Conservation (phyloP, 139 green algal species). For the Chlamydomonas asymmetrica region DNA sequence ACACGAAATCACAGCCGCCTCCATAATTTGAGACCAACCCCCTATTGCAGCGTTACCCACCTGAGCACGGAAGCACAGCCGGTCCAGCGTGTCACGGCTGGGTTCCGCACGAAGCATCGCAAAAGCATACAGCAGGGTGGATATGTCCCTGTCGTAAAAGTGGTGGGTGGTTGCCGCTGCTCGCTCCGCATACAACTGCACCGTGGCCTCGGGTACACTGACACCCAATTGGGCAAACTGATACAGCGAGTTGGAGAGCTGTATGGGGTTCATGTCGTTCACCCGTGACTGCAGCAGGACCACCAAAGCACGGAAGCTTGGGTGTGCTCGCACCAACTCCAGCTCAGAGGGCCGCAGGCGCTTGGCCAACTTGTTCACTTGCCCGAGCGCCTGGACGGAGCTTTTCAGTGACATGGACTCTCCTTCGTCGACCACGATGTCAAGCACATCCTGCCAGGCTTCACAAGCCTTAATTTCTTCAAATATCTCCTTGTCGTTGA, state of each 20-base stretch:
- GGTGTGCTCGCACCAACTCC: background rate
- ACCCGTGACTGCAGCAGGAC: background rate
- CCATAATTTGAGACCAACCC: too few relatives aligned
- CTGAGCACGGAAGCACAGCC: conserved; percentile 1
- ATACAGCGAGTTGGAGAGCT: conserved; percentile 8
- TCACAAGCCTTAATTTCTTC: conserved; percentile 14
- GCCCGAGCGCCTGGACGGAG: background rate
- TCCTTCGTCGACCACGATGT: conserved; percentile 4
- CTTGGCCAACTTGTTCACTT: background rate
- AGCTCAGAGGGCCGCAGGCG: background rate
- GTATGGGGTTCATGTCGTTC: background rate
- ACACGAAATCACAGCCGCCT: too few relatives aligned
- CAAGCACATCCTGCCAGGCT: conserved; percentile 15
- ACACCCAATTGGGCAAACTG: conserved; percentile 1
- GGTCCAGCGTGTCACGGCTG: background rate
- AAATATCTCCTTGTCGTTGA: conserved; percentile 6
- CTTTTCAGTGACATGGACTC: background rate
- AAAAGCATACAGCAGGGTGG: conserved; percentile 16
- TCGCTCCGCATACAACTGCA: background rate
- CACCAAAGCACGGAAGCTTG: background rate
- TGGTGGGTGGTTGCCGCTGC: background rate
- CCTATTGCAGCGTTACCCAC: too few relatives aligned
- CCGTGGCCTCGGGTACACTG: background rate
- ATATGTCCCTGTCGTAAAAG: background rate
- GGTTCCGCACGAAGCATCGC: background rate